Conservation (phyloP, 2,329 filamentous ascomycete species). For the Xylariaceae sp. region DNA sequence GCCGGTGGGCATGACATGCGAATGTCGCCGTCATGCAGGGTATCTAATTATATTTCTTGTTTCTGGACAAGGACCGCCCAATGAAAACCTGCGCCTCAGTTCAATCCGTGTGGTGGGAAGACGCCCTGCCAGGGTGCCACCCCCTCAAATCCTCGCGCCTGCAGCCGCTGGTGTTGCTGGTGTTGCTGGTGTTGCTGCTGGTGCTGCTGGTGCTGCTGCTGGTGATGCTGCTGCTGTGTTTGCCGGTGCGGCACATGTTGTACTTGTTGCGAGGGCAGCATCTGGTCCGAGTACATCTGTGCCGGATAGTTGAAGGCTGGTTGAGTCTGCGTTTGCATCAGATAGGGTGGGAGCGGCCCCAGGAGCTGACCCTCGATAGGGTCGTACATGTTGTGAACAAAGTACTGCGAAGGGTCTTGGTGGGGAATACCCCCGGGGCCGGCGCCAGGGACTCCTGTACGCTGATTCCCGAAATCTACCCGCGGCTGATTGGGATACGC, state of each 20-base stretch:
- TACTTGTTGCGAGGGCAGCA: constrained; percentile 33
- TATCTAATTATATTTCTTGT: constrained; percentile 19
- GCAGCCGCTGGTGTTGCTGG: no score
- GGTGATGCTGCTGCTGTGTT: constrained; percentile 14
- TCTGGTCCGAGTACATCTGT: constrained; percentile 37
- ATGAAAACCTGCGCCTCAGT: no score
- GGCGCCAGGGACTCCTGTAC: constrained; percentile 20
- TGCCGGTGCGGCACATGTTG: constrained; percentile 24
- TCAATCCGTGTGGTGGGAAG: constrained; percentile 21
- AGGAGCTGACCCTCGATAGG: constrained; percentile 69
- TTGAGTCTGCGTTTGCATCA: constrained; percentile 47
- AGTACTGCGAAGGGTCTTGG: constrained; percentile 36
- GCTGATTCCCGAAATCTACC: constrained; percentile 45
- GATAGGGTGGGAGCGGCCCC: constrained; percentile 62
- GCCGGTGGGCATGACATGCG: constrained; percentile 7
- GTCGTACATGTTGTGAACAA: constrained; percentile 47
- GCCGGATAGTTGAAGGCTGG: constrained; percentile 33
- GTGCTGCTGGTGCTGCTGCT: constrained; percentile 16
- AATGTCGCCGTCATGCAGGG: constrained; percentile 7
- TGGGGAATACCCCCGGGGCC: constrained; percentile 24
- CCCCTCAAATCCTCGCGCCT: constrained; percentile 37
- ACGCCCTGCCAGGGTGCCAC: constrained; percentile 32
- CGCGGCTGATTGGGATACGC: constrained; percentile 72
- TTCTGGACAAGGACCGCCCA: no score
- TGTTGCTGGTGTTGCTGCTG: no score